A percentile compares a stretch with the other conserved stretches of the same genome.
phyloP scores from a whole-genome alignment of 495 filamentous ascomycete genomes.

The Hypomontagnella monticulosa region DNA sequence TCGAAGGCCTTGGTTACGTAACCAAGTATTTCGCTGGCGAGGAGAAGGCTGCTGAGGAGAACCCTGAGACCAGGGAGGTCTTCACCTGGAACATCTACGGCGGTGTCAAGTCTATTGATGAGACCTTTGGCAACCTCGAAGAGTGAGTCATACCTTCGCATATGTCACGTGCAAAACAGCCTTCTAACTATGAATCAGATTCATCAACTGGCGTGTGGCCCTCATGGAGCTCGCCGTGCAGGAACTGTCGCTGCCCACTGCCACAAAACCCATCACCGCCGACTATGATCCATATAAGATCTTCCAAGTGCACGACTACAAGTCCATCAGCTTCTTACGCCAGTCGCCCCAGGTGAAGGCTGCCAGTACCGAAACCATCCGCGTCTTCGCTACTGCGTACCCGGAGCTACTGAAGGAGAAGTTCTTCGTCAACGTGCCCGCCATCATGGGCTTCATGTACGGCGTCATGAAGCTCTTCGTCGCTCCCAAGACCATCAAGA shows the following conservation, averaged over 20 bases:
- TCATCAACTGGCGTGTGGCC: slow-evolving; percentile 84
- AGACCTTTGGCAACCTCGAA: slow-evolving; percentile 79
- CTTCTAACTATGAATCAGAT: slow-evolving; percentile 59
- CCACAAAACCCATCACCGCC: slow-evolving; percentile 77
- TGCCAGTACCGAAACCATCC: slow-evolving; percentile 79
- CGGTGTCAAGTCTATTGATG: slow-evolving; percentile 71
- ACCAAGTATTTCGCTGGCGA: slow-evolving; percentile 52
- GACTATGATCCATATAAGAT: slow-evolving; percentile 85
- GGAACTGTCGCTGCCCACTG: slow-evolving; percentile 71
- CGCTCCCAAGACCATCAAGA: slow-evolving; percentile 80
- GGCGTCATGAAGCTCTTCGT: slow-evolving; percentile 80
- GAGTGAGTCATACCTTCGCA: slow-evolving; percentile 64
- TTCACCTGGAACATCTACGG: slow-evolving; percentile 92
- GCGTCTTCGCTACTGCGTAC: slow-evolving; percentile 79
- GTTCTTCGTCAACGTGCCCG: slow-evolving; percentile 91
- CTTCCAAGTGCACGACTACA: slow-evolving; percentile 91
- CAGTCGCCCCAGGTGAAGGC: slow-evolving; percentile 73
- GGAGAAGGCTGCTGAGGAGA: slow-evolving; percentile 37
- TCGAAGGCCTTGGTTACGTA: slow-evolving; percentile 65
- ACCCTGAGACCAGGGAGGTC: slow-evolving; percentile 61
- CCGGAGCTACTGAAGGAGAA: slow-evolving; percentile 89
- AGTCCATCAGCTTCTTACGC: slow-evolving; percentile 81
- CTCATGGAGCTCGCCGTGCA: slow-evolving; percentile 85
- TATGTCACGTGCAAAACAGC: too few species aligned
- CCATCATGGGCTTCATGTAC: slow-evolving; percentile 89